Evolutionary conservation across 306 rosid species (phyloP).

Genomic region (Cyamopsis tetragonoloba): DNA sequence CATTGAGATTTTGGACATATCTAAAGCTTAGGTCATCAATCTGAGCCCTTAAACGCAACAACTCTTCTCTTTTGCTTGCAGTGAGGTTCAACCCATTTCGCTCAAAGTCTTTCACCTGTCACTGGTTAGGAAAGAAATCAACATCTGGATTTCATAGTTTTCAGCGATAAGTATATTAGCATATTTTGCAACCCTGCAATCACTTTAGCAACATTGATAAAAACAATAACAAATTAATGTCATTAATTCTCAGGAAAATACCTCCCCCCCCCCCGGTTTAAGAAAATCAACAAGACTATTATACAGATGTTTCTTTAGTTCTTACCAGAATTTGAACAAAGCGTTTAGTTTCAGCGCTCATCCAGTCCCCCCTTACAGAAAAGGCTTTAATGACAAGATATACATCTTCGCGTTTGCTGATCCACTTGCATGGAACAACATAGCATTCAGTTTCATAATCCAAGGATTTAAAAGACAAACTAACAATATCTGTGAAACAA

Average conservation of each 20-base stretch:
- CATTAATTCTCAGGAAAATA: conserved; percentile 2
- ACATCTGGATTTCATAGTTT: conserved; percentile 35
- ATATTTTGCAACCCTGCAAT: conserved; percentile 1
- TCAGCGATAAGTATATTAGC: conserved; percentile 17
- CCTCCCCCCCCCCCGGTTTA: too few species aligned
- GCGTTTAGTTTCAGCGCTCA: conserved; percentile 61
- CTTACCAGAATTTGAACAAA: conserved; percentile 75
- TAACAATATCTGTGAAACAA: conserved; percentile 2
- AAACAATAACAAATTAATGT: conserved; percentile 9
- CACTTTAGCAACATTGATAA: conserved; percentile 3
- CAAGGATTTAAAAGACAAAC: conserved; percentile 1
- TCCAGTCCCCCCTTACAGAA: conserved; percentile 66
- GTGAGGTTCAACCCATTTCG: conserved; percentile 91
- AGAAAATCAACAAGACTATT: neutral
- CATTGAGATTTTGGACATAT: conserved; percentile 73
- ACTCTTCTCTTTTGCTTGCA: conserved; percentile 76
- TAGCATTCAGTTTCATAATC: conserved; percentile 26
- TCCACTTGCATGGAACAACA: conserved; percentile 33
- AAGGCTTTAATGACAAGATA: conserved; percentile 75
- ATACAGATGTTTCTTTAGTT: conserved; percentile 1
- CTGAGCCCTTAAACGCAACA: conserved; percentile 62
- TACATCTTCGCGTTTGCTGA: conserved; percentile 86
- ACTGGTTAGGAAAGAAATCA: conserved; percentile 85
- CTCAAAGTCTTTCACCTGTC: conserved; percentile 98
- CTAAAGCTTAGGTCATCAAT: conserved; percentile 70